Evolutionary conservation across 23 red algal species (phyloP).

Genomic region (Gracilaria caudata): DNA sequence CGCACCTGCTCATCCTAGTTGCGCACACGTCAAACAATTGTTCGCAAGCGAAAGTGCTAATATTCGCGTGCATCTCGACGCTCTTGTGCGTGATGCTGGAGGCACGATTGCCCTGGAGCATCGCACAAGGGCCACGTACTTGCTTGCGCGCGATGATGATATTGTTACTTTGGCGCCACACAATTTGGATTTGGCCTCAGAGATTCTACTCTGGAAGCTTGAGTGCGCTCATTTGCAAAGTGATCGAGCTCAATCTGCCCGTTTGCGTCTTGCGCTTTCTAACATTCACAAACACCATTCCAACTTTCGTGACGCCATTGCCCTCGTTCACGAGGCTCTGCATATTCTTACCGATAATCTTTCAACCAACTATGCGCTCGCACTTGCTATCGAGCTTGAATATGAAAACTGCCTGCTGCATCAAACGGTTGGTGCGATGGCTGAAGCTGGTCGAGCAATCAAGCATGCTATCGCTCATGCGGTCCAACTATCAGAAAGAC

Average conservation of each 20-base stretch:
- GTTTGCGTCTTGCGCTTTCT: constrained; percentile 29
- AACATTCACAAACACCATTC: constrained; percentile 45
- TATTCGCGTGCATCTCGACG: constrained; percentile 65
- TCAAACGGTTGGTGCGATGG: constrained; percentile 46
- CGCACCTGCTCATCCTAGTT: constrained; percentile 50
- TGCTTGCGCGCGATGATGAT: constrained; percentile 48
- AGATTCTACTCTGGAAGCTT: constrained; percentile 60
- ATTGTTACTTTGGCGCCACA: constrained; percentile 14
- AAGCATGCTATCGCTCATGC: constrained; percentile 52
- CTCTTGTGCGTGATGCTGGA: constrained; percentile 53
- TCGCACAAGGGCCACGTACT: constrained; percentile 46
- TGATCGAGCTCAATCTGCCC: constrained; percentile 34
- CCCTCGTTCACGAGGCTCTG: constrained; percentile 39
- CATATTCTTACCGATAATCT: constrained; percentile 19
- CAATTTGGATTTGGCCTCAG: constrained; percentile 41
- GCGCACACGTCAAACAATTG: constrained; percentile 51
- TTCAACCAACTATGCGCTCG: constrained; percentile 13
- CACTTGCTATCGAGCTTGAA: constrained; percentile 50
- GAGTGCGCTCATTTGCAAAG: constrained; percentile 38
- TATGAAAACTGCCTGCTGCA: constrained; percentile 48
- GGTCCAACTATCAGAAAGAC: not conserved
- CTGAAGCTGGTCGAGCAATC: constrained; percentile 35
- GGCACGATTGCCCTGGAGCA: constrained; percentile 58
- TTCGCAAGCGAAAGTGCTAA: constrained; percentile 35
- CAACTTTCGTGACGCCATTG: constrained; percentile 50